A percentile compares a stretch with the other conserved stretches of the same genome.
Conservation (phyloP, 257 asterid species). For the Capsicum baccatum region DNA sequence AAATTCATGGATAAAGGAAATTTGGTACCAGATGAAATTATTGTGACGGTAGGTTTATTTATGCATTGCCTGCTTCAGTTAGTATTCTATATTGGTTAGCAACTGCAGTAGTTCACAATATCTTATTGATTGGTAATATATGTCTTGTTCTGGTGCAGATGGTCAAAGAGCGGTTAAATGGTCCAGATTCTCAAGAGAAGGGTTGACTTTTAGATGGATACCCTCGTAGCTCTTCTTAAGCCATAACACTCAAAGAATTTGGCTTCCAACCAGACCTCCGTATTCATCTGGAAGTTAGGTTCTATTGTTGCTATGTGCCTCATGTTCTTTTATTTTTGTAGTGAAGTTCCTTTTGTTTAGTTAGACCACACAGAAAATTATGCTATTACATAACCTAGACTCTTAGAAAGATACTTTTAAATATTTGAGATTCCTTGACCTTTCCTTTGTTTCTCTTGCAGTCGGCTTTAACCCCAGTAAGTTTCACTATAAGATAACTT, state of each 20-base stretch:
- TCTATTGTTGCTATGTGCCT: constrained; percentile 1
- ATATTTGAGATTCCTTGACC: background rate
- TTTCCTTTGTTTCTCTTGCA: background rate
- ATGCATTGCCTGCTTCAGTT: background rate
- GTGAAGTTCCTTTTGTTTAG: background rate
- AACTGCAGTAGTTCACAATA: background rate
- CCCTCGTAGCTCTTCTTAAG: constrained; percentile 93
- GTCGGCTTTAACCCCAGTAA: no score
- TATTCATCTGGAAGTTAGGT: constrained; percentile 95
- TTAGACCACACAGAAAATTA: background rate
- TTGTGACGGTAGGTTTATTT: constrained; percentile 67
- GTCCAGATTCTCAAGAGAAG: constrained; percentile 68
- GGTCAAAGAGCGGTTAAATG: constrained; percentile 82
- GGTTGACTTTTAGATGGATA: constrained; percentile 99
- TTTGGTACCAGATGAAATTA: constrained; percentile 92
- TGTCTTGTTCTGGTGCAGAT: constrained; percentile 55
- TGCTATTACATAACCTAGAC: background rate
- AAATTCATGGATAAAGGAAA: constrained; percentile 95
- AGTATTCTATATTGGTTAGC: background rate
- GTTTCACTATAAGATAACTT: no score
- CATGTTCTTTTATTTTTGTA: constrained; percentile 19
- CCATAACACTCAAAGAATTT: constrained; percentile 71
- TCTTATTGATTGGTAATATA: background rate
- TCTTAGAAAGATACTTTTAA: background rate
- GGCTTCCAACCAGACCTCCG: constrained; percentile 87